Percentiles rank a stretch among this genome's conserved stretches.
phyloP scores from a whole-genome alignment of 148 eudicot genomes.

The Fallopia convolvulus region DNA sequence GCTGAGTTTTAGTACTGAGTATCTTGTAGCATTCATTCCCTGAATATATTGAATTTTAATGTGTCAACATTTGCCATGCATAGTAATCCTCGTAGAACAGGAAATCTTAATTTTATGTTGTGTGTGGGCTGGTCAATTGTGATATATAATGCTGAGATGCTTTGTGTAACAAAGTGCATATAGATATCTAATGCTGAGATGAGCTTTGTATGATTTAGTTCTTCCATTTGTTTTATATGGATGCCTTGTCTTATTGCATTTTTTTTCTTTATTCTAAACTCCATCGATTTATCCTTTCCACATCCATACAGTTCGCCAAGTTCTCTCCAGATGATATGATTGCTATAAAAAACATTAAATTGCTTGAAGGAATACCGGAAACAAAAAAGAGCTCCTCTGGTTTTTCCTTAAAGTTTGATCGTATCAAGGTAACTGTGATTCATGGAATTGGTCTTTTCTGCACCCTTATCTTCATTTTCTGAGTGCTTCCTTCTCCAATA shows the following conservation, averaged over 20 bases:
- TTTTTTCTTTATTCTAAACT: neutral
- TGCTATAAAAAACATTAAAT: constrained; percentile 83
- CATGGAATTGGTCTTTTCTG: neutral
- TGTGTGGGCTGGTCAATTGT: neutral
- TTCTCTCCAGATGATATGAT: constrained; percentile 67
- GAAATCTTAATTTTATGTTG: neutral
- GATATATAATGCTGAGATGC: neutral
- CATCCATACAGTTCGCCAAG: constrained; percentile 52
- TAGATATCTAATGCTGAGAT: neutral
- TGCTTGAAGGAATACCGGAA: constrained; percentile 68
- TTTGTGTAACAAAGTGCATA: neutral
- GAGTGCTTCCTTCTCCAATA: constrained; percentile 6
- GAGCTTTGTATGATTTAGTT: neutral
- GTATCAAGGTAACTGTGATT: constrained; percentile 49
- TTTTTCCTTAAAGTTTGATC: constrained; percentile 71
- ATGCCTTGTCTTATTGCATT: neutral
- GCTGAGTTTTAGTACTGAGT: neutral
- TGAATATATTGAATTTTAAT: neutral
- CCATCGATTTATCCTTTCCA: neutral
- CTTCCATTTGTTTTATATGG: neutral
- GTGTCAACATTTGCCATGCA: neutral
- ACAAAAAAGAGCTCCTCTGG: constrained; percentile 61
- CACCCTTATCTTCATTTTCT: constrained; percentile 8
- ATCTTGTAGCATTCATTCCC: neutral
- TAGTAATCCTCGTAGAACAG: neutral